Evolutionary conservation across 2,329 filamentous ascomycete genomes (phyloP), one percentile per base, ranked within the genome.

Genomic region (Torrubiellomyces zombiae): DNA sequence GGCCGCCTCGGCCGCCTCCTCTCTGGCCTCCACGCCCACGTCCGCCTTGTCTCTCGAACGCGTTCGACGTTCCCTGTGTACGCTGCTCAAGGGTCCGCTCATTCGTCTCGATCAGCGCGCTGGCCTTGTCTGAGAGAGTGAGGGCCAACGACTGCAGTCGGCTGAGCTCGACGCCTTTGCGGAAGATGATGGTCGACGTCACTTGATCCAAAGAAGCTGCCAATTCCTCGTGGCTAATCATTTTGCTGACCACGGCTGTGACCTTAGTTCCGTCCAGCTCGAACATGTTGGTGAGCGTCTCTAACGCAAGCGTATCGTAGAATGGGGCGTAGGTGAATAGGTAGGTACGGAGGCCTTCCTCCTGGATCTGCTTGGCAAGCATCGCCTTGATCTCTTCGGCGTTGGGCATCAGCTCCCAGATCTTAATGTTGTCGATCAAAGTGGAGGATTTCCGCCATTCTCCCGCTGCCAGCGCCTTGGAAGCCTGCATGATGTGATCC

Each of bases 241-340:
- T 98, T 64, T 92, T 92, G 67, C 82, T 92, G 45, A 98, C 74
- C 28, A 98, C 75, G 18, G 89, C 83, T n/a, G 79, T 65, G 25
- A 94, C 85, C 67, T 95, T 95, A 58, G 76, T 71, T 40, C 76
- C 62, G 29, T 85, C 69, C 14, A 98, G 75, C 56, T 98, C 89
- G 53, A 98, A 98, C 89, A 98, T 98, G 38, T 61, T 63, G 34
- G 82, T 76, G 32, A 98, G 67, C 14, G 85, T 91, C 38, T 70
- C 64, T 40, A 94, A 67, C 32, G 83, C 76, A 31, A 98, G 72
- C 13, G 89, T 95, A 58, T 98, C 89, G 63, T 98, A 98, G 67
- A 91, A 98, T 27, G 89, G 89, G 18, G 91, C 89, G 55, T 98
- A 98, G 28, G 89, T 98, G 68, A 98, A 98, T 41, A 98, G 81